phyloP scores from a whole-genome alignment of 306 rosid genomes.

The Castanospermum australe region DNA sequence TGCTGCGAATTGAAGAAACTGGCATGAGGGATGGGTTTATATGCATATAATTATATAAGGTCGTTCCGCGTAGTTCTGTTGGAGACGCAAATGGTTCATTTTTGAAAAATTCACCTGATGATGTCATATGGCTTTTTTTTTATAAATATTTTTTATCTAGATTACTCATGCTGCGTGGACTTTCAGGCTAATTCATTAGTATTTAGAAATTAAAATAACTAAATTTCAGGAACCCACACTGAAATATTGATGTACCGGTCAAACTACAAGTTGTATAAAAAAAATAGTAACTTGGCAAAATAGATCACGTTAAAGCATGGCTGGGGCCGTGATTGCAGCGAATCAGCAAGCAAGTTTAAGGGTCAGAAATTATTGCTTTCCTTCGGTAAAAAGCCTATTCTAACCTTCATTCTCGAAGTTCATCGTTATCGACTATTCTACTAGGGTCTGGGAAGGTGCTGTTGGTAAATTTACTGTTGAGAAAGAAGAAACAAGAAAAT shows the following conservation, averaged over 20 bases:
- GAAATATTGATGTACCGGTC: no score
- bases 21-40: not conserved
- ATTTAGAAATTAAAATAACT: slow-evolving; percentile 15
- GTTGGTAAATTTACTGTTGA: not conserved
- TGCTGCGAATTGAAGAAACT: not conserved
- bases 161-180: no score
- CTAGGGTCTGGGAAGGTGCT: not conserved
- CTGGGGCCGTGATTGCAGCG: slow-evolving; percentile 36
- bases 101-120: slow-evolving; percentile 22
- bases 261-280: no score
- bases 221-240: not conserved
- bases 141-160: no score
- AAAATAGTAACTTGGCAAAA: not conserved
- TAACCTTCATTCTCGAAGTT: no score
- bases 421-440: no score
- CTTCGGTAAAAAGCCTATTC: not conserved
- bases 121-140: not conserved
- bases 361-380: not conserved
- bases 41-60: not conserved
- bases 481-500: not conserved
- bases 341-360: no score
- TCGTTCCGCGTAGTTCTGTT: not conserved
- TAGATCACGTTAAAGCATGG: slow-evolving; percentile 8
- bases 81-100: not conserved
- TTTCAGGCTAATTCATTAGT: no score